phyloP scores from a whole-genome alignment of 768 basidiomycete genomes.

The Tricholoma matsutake region DNA sequence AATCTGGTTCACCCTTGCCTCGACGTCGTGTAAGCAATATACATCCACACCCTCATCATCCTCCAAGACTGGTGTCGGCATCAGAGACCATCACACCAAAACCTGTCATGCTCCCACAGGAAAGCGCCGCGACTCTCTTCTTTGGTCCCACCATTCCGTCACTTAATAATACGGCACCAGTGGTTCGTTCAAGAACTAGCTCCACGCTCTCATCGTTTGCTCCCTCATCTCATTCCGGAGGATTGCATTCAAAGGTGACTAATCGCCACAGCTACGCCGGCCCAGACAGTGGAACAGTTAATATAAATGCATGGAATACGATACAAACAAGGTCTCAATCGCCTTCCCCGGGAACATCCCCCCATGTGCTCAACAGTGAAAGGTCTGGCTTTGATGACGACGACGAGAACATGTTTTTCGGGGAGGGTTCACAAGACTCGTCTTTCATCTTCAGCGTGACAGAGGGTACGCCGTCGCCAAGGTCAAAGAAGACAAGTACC shows the following conservation, averaged over 20 bases:
- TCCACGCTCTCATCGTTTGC: constrained; percentile 21
- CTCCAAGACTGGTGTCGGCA: constrained; percentile 10
- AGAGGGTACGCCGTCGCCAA: constrained; percentile 55
- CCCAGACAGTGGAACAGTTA: constrained; percentile 28
- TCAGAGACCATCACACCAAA: constrained; percentile 23
- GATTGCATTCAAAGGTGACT: constrained; percentile 27
- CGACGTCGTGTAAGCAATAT: constrained; percentile 49
- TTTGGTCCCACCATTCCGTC: constrained; percentile 58
- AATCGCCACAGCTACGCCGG: constrained; percentile 71
- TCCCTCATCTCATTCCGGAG: constrained; percentile 16
- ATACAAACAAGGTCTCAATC: constrained; percentile 36
- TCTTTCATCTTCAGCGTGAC: constrained; percentile 59
- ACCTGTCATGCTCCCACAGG: constrained; percentile 45
- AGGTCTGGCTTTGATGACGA: constrained; percentile 26
- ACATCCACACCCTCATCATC: constrained; percentile 26
- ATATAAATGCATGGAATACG: constrained; percentile 36
- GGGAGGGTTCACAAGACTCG: constrained; percentile 40
- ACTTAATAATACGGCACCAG: constrained; percentile 18
- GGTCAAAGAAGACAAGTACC: constrained; percentile 33
- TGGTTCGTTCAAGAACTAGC: constrained; percentile 29
- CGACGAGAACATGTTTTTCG: constrained; percentile 59
- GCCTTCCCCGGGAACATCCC: constrained; percentile 53
- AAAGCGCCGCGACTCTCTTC: constrained; percentile 60
- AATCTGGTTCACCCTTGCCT: constrained; percentile 50
- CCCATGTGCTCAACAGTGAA: constrained; percentile 22